Percentiles rank a stretch among this genome's conserved stretches.
phyloP scores from a whole-genome alignment of 2,329 filamentous ascomycete genomes.

The Colletotrichum tofieldiae region DNA sequence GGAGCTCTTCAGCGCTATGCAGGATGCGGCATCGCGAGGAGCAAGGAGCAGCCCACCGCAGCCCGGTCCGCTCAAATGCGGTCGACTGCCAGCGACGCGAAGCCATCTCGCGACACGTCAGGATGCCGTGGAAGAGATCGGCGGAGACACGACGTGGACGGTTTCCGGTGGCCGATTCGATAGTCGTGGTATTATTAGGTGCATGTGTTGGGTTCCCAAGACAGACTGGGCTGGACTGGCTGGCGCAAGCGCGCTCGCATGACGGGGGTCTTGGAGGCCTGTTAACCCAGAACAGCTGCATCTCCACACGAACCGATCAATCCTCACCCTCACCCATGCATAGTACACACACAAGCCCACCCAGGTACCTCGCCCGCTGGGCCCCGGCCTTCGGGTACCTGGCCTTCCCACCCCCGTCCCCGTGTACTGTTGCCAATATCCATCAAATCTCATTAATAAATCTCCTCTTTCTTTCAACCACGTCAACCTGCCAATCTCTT shows the following conservation, averaged over 20 bases:
- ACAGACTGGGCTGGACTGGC: constrained; percentile 24
- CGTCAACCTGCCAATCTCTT: constrained; percentile 25
- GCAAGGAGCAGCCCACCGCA: constrained; percentile 13
- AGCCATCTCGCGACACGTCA: constrained; percentile 12
- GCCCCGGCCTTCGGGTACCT: constrained; percentile 37
- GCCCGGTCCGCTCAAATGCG: constrained; percentile 3
- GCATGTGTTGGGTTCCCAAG: constrained; percentile 12
- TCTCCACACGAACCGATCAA: constrained; percentile 38
- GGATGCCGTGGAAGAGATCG: constrained; percentile 1
- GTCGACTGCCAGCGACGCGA: not conserved
- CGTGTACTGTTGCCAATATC: constrained; percentile 34
- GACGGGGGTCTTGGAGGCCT: constrained; percentile 25
- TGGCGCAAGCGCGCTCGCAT: constrained; percentile 32
- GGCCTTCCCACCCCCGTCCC: constrained; percentile 15
- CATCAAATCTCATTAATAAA: constrained; percentile 41
- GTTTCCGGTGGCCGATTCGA: constrained; percentile 17
- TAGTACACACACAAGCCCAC: constrained; percentile 9
- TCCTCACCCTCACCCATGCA: constrained; percentile 17
- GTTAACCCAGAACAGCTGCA: constrained; percentile 16
- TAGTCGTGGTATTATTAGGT: constrained; percentile 35
- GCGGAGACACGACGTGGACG: constrained; percentile 7
- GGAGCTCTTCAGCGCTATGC: not conserved
- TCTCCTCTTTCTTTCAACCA: constrained; percentile 37
- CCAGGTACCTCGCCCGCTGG: constrained; percentile 1
- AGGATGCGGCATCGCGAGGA: constrained; percentile 13